These are phyloP conservation scores for Tolypocladium nubicola DNA, from an alignment of 2,329 filamentous ascomycete species.

Conservation along the genomic window DNA sequence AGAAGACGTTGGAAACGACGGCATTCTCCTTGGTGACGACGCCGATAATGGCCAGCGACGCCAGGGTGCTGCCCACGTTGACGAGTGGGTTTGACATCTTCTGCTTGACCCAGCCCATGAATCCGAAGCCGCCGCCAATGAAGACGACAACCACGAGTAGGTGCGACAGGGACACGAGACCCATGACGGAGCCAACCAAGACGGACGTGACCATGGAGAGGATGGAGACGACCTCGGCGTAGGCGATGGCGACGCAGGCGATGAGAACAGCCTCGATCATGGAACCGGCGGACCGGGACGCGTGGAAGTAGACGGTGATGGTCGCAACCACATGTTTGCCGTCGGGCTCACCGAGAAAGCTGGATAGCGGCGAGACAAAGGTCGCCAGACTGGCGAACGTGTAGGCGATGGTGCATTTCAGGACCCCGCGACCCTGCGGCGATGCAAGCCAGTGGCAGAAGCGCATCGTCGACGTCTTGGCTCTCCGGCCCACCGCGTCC, in stretches of 20 bases:
- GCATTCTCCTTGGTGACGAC: constrained; percentile 79
- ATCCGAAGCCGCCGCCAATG: constrained; percentile 69
- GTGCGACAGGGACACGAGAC: constrained; percentile 62
- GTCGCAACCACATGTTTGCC: constrained; percentile 87
- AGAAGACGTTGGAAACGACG: constrained; percentile 67
- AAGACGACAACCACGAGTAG: constrained; percentile 67
- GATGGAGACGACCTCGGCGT: constrained; percentile 54
- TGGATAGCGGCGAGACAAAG: constrained; percentile 60
- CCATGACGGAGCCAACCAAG: constrained; percentile 55
- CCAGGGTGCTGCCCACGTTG: constrained; percentile 70
- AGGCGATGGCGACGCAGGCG: constrained; percentile 63
- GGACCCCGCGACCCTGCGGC: constrained; percentile 59
- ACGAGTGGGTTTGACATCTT: constrained; percentile 63
- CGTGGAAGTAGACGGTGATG: constrained; percentile 85
- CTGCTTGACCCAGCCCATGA: constrained; percentile 76
- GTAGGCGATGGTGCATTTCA: constrained; percentile 84
- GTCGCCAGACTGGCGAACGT: constrained; percentile 72
- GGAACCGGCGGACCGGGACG: constrained; percentile 68
- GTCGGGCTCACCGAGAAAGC: constrained; percentile 68
- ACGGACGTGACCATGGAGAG: constrained; percentile 75
- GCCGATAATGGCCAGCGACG: constrained; percentile 74
- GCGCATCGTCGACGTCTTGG: not conserved
- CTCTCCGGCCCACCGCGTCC: not conserved
- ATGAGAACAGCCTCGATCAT: constrained; percentile 76
- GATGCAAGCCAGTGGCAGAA: constrained; percentile 46